Evolutionary conservation across 139 green algal species (phyloP), one percentile per base, ranked within the genome.

Genomic region (Coelastrella sp.): DNA sequence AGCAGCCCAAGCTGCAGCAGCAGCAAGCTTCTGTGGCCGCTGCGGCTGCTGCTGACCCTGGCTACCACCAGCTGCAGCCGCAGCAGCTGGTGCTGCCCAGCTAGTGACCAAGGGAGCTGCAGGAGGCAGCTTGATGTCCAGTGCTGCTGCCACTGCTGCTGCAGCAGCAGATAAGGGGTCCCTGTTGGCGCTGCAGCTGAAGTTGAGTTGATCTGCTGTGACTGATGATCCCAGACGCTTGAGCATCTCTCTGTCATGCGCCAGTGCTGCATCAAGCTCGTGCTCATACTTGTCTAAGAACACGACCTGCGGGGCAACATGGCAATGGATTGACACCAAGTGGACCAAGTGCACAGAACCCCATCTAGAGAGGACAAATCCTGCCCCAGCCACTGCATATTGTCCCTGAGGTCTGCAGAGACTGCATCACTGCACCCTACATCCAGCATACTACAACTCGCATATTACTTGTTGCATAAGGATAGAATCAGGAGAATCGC

Each of bases 221-320:
- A 56, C 68, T 58, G 54, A 66, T 58, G 73, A 7, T 7, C 85
- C 85, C 58, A 83, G 73, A 3, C 58, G 7, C 58, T 13, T 47
- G 3, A 90, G 14, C n/a, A 83, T 11, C 73, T 83, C 85, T 54
- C 54, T 61, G 73, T 90, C 85, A 8, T 90, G 85, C 3, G 71
- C 73, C 19, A 20, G 7, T 8, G 85, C 85, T 7, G 85, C 85
- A 75, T 80, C 85, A 10, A 65, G 57, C 71, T 80, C 85, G 68
- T 22, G 81, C 17, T 22, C 85, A 73, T 65, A 80, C 83, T 80
- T 66, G 83, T 64, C 61, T 19, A 88, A 54, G 47, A 73, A 88
- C 68, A 88, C 83, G 16, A 88, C 83, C 83, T 88, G 64, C 23
- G 61, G 60, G n/a, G n/a, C n/a, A n/a, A n/a, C n/a, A n/a, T n/a